These are phyloP conservation scores for Podochytrium sp. DNA, from an alignment of 192 early-diverging fungal species.

Conservation along the genomic window DNA sequence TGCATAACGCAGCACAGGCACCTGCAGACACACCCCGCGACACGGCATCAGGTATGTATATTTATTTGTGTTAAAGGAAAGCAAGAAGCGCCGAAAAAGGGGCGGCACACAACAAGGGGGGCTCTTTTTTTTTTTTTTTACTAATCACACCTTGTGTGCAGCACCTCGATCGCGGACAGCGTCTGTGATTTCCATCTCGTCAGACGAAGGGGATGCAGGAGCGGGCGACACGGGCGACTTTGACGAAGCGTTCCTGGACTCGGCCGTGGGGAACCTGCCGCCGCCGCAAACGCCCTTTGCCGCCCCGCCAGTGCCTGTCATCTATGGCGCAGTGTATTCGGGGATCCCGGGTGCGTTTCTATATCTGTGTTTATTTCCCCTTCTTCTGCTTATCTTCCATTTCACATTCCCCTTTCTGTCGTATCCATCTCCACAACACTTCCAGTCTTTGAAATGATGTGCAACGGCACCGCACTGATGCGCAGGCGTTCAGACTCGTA, in stretches of 20 bases:
- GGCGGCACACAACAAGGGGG: not conserved
- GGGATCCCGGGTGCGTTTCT: too few relatives aligned
- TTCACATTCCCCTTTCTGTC: too few relatives aligned
- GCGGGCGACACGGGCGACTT: too few relatives aligned
- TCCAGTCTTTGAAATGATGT: conserved; percentile 96
- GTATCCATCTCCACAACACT: too few relatives aligned
- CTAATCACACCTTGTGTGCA: not conserved
- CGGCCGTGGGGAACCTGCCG: not conserved
- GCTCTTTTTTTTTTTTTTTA: not conserved
- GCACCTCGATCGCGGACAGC: not conserved
- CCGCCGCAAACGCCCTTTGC: not conserved
- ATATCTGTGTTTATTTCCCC: too few relatives aligned
- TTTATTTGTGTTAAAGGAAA: too few relatives aligned
- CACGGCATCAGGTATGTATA: too few relatives aligned
- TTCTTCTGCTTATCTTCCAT: too few relatives aligned
- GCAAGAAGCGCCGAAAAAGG: too few relatives aligned
- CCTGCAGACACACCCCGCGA: not conserved
- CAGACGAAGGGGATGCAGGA: too few relatives aligned
- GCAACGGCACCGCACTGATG: conserved; percentile 74
- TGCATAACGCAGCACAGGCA: not conserved
- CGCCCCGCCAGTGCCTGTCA: conserved; percentile 32
- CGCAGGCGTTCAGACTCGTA: conserved; percentile 80
- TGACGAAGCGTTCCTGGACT: too few relatives aligned
- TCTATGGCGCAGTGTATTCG: conserved; percentile 91
- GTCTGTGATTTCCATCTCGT: too few relatives aligned